Conservation (phyloP, 106 monocot species). For the Dendrobium nobile region DNA sequence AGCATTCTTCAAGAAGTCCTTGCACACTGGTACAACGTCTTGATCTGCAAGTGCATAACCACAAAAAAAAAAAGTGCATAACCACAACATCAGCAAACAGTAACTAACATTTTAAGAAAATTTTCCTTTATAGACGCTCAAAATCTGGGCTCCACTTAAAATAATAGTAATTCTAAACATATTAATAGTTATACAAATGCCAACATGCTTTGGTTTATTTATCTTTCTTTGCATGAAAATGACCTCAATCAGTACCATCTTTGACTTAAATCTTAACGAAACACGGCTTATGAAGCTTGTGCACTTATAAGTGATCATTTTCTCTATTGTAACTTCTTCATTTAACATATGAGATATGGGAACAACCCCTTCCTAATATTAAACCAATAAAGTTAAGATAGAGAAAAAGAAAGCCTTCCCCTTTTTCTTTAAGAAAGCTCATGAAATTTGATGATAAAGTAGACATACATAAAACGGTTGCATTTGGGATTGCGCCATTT, state of each 20-base stretch:
- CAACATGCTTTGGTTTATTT: neutral
- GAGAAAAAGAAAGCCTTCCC: neutral
- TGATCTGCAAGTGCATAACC: slow-evolving; percentile 5
- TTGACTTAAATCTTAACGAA: neutral
- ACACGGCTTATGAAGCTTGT: neutral
- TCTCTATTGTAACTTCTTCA: neutral
- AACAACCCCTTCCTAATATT: neutral
- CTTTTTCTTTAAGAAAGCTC: neutral
- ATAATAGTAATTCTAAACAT: neutral
- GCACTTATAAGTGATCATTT: neutral
- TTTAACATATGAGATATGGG: neutral
- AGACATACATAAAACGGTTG: neutral
- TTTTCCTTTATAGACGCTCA: neutral
- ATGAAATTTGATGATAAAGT: neutral
- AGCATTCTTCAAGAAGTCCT: slow-evolving; percentile 38
- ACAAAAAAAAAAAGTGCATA: too few relatives aligned
- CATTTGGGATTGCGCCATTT: neutral
- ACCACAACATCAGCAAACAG: neutral
- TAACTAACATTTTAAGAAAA: neutral
- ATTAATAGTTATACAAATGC: neutral
- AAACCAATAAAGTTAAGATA: neutral
- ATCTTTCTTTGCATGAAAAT: neutral
- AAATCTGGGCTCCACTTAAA: neutral
- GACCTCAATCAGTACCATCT: neutral
- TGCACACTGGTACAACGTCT: slow-evolving; percentile 20